Conservation (phyloP, 2,329 filamentous ascomycete species). For the Magnaporthiopsis rhizophila region DNA sequence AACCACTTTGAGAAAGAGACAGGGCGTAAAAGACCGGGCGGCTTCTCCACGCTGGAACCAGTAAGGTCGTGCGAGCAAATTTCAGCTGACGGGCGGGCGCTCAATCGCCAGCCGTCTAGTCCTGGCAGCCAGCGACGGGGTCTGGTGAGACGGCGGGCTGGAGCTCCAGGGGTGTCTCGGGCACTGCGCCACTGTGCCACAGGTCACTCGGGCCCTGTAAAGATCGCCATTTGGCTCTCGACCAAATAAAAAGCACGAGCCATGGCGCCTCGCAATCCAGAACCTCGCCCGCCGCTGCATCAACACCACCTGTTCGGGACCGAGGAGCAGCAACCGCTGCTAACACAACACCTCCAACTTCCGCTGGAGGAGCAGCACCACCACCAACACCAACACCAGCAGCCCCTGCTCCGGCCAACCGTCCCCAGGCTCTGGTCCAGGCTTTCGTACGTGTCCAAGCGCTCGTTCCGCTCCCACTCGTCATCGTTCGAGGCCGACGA, state of each 20-base stretch:
- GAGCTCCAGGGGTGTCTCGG: not conserved
- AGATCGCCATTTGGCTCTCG: too few species aligned
- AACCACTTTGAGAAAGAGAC: too few species aligned
- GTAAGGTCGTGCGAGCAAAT: not conserved
- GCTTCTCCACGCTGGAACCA: too few species aligned
- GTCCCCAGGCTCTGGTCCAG: conserved; percentile 37
- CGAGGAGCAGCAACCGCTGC: not conserved
- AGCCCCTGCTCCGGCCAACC: conserved; percentile 28
- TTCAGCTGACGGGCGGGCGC: not conserved
- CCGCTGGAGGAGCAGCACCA: conserved; percentile 15
- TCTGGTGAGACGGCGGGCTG: not conserved
- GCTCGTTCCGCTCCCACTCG: conserved; percentile 49
- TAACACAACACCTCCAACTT: not conserved
- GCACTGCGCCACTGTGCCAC: not conserved
- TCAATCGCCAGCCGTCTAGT: too few species aligned
- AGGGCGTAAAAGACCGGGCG: too few species aligned
- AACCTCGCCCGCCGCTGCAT: conserved; percentile 4
- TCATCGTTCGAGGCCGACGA: conserved; percentile 64
- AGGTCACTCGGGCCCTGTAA: not conserved
- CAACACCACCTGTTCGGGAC: not conserved
- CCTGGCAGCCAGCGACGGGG: not conserved
- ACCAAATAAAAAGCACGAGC: not conserved
- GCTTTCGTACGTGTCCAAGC: conserved; percentile 44
- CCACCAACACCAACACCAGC: conserved; percentile 20
- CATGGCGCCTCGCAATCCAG: conserved; percentile 8